Conservation (phyloP, 2,329 filamentous ascomycete species). For the Calonectria fujianensis region DNA sequence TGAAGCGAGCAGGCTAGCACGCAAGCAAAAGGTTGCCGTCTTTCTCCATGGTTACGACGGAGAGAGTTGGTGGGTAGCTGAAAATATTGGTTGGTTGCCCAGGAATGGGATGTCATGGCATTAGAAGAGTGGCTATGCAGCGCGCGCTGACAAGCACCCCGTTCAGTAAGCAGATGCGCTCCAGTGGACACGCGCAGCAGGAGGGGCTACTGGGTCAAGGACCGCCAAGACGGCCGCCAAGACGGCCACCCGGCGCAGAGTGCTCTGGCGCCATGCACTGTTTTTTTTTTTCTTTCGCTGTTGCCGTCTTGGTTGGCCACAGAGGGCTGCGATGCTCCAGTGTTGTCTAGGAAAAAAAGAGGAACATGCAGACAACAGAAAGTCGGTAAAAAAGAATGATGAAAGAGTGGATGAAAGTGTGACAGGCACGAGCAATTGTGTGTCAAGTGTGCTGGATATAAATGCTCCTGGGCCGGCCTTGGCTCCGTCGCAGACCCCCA, state of each 20-base stretch:
- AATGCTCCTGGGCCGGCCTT: constrained; percentile 3
- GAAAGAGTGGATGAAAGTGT: not conserved
- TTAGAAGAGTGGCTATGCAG: constrained; percentile 32
- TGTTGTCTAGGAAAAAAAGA: not conserved
- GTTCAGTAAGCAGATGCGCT: constrained; percentile 12
- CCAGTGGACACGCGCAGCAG: constrained; percentile 22
- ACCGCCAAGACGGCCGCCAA: constrained; percentile 9
- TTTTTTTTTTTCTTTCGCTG: not conserved
- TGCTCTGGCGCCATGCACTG: not conserved
- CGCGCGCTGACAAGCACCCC: constrained; percentile 24
- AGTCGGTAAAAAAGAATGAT: not conserved
- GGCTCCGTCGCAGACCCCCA: constrained; percentile 10
- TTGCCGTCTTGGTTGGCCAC: not conserved
- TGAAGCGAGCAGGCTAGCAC: not conserved
- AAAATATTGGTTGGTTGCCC: constrained; percentile 25
- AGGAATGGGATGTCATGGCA: constrained; percentile 6
- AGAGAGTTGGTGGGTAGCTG: constrained; percentile 7
- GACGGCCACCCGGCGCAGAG: not conserved
- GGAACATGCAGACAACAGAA: not conserved
- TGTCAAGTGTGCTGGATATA: constrained; percentile 16
- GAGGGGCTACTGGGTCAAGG: constrained; percentile 9
- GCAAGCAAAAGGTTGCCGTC: not conserved
- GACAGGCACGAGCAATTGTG: not conserved
- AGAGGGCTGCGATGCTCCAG: not conserved
- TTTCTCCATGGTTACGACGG: not conserved